A percentile compares a stretch with the other conserved stretches of the same genome.
Conservation (phyloP, 768 basidiomycete genomes). For the Xanthoconium stramineum region DNA sequence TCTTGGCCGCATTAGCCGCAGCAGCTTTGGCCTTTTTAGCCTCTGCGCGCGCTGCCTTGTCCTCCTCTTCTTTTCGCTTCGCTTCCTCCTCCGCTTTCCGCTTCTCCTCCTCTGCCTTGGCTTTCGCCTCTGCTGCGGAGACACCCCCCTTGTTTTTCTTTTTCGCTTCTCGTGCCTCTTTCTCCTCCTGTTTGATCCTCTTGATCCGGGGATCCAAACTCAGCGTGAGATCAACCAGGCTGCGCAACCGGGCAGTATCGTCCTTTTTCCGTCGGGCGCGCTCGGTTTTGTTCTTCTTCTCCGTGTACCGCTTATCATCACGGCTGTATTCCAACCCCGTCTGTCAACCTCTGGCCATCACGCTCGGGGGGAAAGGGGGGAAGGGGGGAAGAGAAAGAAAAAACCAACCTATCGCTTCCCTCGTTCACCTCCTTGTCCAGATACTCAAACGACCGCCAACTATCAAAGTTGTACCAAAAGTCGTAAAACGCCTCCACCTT, state of each 20-base stretch:
- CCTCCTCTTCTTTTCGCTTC: slow-evolving; percentile 78
- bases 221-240: slow-evolving; percentile 83
- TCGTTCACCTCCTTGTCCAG: slow-evolving; percentile 98
- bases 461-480: slow-evolving; percentile 99
- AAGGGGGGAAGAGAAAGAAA: background rate
- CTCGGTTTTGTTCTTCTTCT: slow-evolving; percentile 99
- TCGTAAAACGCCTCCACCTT: slow-evolving; percentile 94
- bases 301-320: slow-evolving; percentile 97
- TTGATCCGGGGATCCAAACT: slow-evolving; percentile 92
- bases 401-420: slow-evolving; percentile 83
- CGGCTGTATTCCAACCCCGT: slow-evolving; percentile 50
- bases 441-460: slow-evolving; percentile 97
- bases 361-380: background rate
- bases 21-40: slow-evolving; percentile 84
- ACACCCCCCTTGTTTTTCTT: slow-evolving; percentile 54
- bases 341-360: slow-evolving; percentile 10
- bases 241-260: slow-evolving; percentile 85
- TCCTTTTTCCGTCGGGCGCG: slow-evolving; percentile 96
- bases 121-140: slow-evolving; percentile 46
- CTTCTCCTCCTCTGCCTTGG: slow-evolving; percentile 54
- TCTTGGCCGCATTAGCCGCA: slow-evolving; percentile 88
- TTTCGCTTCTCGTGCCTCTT: slow-evolving; percentile 90
- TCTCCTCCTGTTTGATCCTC: slow-evolving; percentile 94
- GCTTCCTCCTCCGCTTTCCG: slow-evolving; percentile 68
- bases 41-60: slow-evolving; percentile 69